Conservation (phyloP, 129 eudicot species). For the Lonicera japonica region DNA sequence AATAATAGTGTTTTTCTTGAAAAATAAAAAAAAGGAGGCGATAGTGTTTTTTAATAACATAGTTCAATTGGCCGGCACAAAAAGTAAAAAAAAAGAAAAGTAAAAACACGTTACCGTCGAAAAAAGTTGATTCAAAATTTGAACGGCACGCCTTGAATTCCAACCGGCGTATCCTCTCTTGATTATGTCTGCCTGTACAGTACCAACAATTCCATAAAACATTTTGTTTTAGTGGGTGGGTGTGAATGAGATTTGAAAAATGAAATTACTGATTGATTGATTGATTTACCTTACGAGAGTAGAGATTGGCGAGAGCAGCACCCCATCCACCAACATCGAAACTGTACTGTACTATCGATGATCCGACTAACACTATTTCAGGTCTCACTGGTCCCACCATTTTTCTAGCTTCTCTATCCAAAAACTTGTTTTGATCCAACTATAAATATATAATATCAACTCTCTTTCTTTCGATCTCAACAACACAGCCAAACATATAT, state of each 20-base stretch:
- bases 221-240: too few species aligned
- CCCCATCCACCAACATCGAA: slow-evolving; percentile 48
- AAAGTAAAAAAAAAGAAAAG: too few species aligned
- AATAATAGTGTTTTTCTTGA: too few species aligned
- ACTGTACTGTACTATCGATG: slow-evolving; percentile 52
- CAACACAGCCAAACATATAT: too few species aligned
- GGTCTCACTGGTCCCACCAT: slow-evolving; percentile 56
- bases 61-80: too few species aligned
- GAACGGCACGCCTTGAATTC: slow-evolving; percentile 64
- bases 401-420: background rate
- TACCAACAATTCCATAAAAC: background rate
- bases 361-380: slow-evolving; percentile 49
- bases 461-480: too few species aligned
- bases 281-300: slow-evolving; percentile 28
- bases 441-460: too few species aligned
- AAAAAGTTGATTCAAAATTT: slow-evolving; percentile 58
- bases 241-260: too few species aligned
- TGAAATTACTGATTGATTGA: too few species aligned
- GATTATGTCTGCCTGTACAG: slow-evolving; percentile 52
- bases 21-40: too few species aligned
- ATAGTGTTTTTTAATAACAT: too few species aligned
- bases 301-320: slow-evolving; percentile 42
- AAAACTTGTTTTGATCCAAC: too few species aligned
- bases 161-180: slow-evolving; percentile 73
- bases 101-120: slow-evolving; percentile 56